Evolutionary conservation across 2,329 filamentous ascomycete genomes (phyloP), one percentile per base, ranked within the genome.

Genomic region (Metarhizium anisopliae): DNA sequence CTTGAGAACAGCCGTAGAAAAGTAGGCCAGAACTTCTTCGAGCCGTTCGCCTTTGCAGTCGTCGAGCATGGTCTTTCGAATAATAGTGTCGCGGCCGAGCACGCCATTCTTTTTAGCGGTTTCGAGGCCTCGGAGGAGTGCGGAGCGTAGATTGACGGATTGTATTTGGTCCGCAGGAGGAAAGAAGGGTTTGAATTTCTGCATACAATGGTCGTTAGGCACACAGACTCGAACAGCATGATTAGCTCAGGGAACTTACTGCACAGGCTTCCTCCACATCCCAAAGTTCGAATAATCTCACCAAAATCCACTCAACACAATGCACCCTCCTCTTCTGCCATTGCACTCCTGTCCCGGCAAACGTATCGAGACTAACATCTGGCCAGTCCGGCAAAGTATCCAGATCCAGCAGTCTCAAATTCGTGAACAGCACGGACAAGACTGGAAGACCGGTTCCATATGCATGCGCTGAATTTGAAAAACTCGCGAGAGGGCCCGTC

Each of bases 1-100:
- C 65, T 88, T 88, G 59, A 97, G 70, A 0, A 96, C 91, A 0
- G 84, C 82, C 14, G 88, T 89, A 1, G 93, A 96, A 64, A 99
- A 95, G 0, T 84, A 78, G 3, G 90, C 84, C 32, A 97, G 77
- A 1, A 96, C 74, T 66, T 99, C 94, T 67, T 92, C 91, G 55
- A 97, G 82, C 60, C 90, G 86, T 55, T 96, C 91, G 6, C 93
- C 93, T 61, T 88, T 92, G 73, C 94, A 99, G 64, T 99, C 93
- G 67, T 99, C 94, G 53, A 99, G 77, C 89, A 96, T 96, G 0
- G 90, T 95, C 74, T 96, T 96, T 53, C 94, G 84, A 36, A 97
- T 73, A 1, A 95, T 81, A 0, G 82, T 81, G 65, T 96, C 91
- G 52, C 89, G 80, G 3, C 90, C 89, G 8, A 97, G 76, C 0